Evolutionary conservation across 2,329 filamentous ascomycete species (phyloP).

Genomic region (Penicillium sp.): DNA sequence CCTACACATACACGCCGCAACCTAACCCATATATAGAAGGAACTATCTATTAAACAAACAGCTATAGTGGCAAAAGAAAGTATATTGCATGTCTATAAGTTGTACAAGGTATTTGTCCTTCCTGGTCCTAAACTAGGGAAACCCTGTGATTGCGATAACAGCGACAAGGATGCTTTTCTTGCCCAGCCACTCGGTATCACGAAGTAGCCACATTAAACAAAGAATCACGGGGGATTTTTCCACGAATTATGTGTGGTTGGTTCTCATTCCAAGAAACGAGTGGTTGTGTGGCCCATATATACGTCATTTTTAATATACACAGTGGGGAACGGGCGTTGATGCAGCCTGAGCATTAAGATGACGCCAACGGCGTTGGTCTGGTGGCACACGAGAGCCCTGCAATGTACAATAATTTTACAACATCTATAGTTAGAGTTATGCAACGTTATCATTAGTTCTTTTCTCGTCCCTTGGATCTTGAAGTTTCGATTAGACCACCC

Average conservation of each 20-base stretch:
- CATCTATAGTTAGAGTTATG: neutral
- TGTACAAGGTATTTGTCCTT: neutral
- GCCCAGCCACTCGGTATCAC: neutral
- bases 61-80: neutral
- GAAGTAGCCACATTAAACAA: neutral
- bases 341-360: constrained; percentile 10
- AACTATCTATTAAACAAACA: neutral
- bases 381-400: neutral
- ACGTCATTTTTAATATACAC: constrained; percentile 16
- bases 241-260: neutral
- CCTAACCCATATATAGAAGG: neutral
- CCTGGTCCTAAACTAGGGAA: neutral
- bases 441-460: neutral
- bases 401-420: neutral
- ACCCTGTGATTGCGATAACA: neutral
- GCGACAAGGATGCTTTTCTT: neutral
- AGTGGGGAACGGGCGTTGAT: constrained; percentile 1
- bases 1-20: neutral
- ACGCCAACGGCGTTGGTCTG: constrained; percentile 16
- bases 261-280: neutral
- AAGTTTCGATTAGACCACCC: neutral
- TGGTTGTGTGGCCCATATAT: neutral
- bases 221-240: neutral
- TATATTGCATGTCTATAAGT: neutral
- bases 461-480: neutral